Evolutionary conservation across 352 stramenopile genomes (phyloP), one percentile per base, ranked within the genome.

Genomic region (Pythium monospermum): DNA sequence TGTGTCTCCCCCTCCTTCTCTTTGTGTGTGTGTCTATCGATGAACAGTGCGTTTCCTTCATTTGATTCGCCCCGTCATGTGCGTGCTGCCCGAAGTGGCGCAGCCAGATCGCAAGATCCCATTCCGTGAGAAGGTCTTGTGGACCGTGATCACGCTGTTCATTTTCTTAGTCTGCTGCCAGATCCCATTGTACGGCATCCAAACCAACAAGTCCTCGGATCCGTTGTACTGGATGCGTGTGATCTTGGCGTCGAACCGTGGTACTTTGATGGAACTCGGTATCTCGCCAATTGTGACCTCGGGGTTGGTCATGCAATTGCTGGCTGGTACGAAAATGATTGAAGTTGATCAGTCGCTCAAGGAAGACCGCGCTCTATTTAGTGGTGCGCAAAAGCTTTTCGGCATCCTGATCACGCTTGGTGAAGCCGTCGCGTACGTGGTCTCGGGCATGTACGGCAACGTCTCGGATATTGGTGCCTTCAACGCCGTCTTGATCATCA

Each of bases 81-180:
- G 89, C 83, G 86, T 99, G 68, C 83, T 99, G 68, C 96, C 96
- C 53, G 96, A 98, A 81, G 96, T 99, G 70, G 94, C 92, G 54
- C 85, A 91, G 71, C 95, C 95, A 15, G 95, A 98, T 68, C 91
- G 94, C 61, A 98, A 94, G 89, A 98, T 99, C 71, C 95, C 96
- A 37, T 99, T 99, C 85, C 92, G 96, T 60, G 97, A 99, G 80
- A 99, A 99, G 80, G 90, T 99, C 37, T 74, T 99, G 39, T 99
- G 96, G 96, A 99, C 96, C 13, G 96, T 98, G 38, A 98, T 99
- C 71, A 98, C 96, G 56, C 88, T 99, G 25, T 99, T 99, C 83
- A 99, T 99, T 62, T 99, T 99, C 81, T 83, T 99, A 51, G 97
- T 99, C 25, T 99, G 96, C 73, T 99, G 96, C 68, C 97, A 99